phyloP scores from a whole-genome alignment of 345 rosid species.

The Mallotus nudiflorus region DNA sequence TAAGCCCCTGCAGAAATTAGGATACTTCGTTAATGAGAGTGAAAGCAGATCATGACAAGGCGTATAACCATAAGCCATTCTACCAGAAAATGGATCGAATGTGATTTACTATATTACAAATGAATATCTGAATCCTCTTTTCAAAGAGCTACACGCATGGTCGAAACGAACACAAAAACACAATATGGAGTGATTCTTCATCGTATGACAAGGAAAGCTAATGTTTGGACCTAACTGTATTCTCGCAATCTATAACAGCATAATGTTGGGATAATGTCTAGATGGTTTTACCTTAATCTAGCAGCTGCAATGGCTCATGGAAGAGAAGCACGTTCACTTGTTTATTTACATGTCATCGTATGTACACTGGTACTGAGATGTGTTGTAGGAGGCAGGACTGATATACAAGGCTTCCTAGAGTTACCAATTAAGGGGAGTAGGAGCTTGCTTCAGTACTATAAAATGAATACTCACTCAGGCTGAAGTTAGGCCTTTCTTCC shows the following conservation, averaged over 20 bases:
- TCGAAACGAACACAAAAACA: background rate
- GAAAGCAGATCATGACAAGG: background rate
- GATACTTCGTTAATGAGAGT: no score
- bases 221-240: background rate
- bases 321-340: constrained; percentile 12
- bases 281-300: background rate
- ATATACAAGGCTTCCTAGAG: constrained; percentile 9
- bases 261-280: background rate
- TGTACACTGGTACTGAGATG: constrained; percentile 27
- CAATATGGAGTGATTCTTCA: constrained; percentile 7
- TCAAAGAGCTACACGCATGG: constrained; percentile 8
- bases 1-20: no score
- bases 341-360: constrained; percentile 31
- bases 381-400: background rate
- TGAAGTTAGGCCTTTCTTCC: constrained; percentile 66
- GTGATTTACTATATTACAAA: constrained; percentile 8
- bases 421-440: constrained; percentile 32
- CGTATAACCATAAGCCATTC: background rate
- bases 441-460: constrained; percentile 63
- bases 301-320: background rate
- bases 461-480: constrained; percentile 52
- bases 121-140: constrained; percentile 11
- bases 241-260: background rate
- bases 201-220: background rate
- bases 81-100: background rate